Evolutionary conservation across 768 basidiomycete genomes (phyloP).

Genomic region (Rickenella mellea): DNA sequence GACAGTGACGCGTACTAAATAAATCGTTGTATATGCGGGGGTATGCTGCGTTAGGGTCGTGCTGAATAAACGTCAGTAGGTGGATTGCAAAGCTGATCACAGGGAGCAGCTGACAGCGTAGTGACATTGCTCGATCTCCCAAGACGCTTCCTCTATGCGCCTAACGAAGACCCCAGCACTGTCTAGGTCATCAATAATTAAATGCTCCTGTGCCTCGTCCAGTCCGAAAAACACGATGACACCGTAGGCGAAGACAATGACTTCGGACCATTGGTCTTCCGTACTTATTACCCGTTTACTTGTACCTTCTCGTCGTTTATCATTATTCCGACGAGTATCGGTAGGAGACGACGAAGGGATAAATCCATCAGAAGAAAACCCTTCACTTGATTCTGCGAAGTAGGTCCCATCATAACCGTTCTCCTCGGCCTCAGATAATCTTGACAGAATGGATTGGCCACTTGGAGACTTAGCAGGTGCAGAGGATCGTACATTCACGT

Average conservation of each 20-base stretch:
- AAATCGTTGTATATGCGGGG: conserved; percentile 95
- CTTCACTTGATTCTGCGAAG: conserved; percentile 30
- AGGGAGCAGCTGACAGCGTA: conserved; percentile 50
- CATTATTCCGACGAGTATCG: conserved; percentile 7
- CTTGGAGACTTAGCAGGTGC: conserved; percentile 42
- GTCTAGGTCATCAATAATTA: conserved; percentile 77
- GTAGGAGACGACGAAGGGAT: conserved; percentile 28
- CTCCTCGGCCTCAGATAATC: conserved; percentile 82
- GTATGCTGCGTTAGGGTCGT: conserved; percentile 74
- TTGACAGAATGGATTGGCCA: conserved; percentile 51
- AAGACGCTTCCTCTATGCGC: conserved; percentile 53
- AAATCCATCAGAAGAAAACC: conserved; percentile 45
- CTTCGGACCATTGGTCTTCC: conserved; percentile 58
- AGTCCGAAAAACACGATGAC: conserved; percentile 91
- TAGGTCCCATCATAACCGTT: conserved; percentile 84
- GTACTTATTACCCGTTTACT: conserved; percentile 4
- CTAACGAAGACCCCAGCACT: conserved; percentile 61
- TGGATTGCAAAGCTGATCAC: conserved; percentile 1
- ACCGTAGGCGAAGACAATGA: conserved; percentile 78
- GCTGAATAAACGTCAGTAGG: conserved; percentile 30
- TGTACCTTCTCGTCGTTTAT: conserved; percentile 9
- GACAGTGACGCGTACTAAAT: conserved; percentile 56
- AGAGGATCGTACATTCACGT: conserved; percentile 80
- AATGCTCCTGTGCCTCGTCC: conserved; percentile 65
- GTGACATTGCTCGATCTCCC: conserved; percentile 94